Percentiles rank a stretch among this genome's conserved stretches.
phyloP scores from a whole-genome alignment of 805 yeast species.

The Kazachstania kunashirensis region DNA sequence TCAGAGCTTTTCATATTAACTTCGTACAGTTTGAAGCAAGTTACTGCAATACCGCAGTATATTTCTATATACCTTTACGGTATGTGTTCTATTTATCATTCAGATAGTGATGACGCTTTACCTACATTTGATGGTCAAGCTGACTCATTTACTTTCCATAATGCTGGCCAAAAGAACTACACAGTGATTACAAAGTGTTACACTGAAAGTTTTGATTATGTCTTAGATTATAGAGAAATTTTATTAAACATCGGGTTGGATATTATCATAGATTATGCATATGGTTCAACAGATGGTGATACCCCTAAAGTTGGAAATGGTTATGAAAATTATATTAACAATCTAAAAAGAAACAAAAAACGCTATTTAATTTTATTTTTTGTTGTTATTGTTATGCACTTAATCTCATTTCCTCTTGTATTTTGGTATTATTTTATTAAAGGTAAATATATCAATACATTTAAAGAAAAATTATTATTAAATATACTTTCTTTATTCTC shows the following conservation, averaged over 20 bases:
- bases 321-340: conserved; percentile 12
- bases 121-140: too few species aligned
- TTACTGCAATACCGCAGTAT: conserved; percentile 20
- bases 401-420: conserved; percentile 8
- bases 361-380: conserved; percentile 14
- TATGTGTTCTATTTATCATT: conserved; percentile 15
- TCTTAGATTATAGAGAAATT: conserved; percentile 24
- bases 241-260: conserved; percentile 19
- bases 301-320: neutral
- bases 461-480: conserved; percentile 15
- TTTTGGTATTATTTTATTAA: conserved; percentile 24
- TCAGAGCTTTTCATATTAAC: conserved; percentile 23
- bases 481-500: conserved; percentile 21
- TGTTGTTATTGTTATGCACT: conserved; percentile 10
- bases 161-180: conserved; percentile 5
- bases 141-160: neutral
- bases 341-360: conserved; percentile 8
- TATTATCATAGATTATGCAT: conserved; percentile 25
- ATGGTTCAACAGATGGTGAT: conserved; percentile 8
- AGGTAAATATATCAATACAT: conserved; percentile 15
- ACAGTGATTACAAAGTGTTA: conserved; percentile 10
- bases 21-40: conserved; percentile 19
- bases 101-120: neutral
- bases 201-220: conserved; percentile 12
- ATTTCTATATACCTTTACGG: conserved; percentile 21